These are phyloP conservation scores for Annulohypoxylon maeteangense DNA, from an alignment of 495 filamentous ascomycete genomes.

Conservation along the genomic window DNA sequence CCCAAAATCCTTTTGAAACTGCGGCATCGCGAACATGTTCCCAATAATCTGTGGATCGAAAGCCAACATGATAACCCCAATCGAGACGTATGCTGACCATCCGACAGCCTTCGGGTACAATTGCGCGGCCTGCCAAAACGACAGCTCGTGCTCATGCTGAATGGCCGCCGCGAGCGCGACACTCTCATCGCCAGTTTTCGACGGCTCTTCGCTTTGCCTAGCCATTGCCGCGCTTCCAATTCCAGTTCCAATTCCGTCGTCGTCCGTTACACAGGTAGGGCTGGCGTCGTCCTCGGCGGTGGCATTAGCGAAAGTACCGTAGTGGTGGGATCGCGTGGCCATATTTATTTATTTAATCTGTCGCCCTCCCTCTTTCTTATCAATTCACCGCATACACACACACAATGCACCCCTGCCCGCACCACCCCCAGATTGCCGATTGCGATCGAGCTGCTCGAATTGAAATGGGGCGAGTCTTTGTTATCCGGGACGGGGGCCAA, in stretches of 20 bases:
- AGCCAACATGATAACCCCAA: constrained; percentile 59
- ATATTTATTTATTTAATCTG: constrained; percentile 23
- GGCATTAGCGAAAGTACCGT: constrained; percentile 33
- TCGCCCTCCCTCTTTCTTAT: constrained; percentile 25
- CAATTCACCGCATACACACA: too few species aligned
- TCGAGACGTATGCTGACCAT: constrained; percentile 56
- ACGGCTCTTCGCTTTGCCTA: constrained; percentile 17
- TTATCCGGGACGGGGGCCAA: constrained; percentile 33
- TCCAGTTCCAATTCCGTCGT: constrained; percentile 16
- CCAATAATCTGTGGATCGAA: constrained; percentile 58
- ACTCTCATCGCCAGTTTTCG: constrained; percentile 37
- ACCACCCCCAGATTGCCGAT: constrained; percentile 20
- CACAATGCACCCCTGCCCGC: constrained; percentile 17
- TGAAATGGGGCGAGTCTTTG: constrained; percentile 8
- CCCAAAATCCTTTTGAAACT: constrained; percentile 59
- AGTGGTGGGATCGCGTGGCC: constrained; percentile 41
- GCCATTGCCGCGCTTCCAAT: constrained; percentile 6
- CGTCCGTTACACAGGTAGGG: constrained; percentile 26
- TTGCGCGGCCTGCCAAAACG: constrained; percentile 49
- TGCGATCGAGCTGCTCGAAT: constrained; percentile 22
- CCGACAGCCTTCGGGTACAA: constrained; percentile 56
- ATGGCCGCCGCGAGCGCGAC: constrained; percentile 48
- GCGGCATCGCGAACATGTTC: constrained; percentile 58
- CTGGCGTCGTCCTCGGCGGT: constrained; percentile 27
- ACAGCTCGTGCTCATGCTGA: constrained; percentile 47